Evolutionary conservation across 306 rosid genomes (phyloP).

Genomic region (Gastrolobium bilobum): DNA sequence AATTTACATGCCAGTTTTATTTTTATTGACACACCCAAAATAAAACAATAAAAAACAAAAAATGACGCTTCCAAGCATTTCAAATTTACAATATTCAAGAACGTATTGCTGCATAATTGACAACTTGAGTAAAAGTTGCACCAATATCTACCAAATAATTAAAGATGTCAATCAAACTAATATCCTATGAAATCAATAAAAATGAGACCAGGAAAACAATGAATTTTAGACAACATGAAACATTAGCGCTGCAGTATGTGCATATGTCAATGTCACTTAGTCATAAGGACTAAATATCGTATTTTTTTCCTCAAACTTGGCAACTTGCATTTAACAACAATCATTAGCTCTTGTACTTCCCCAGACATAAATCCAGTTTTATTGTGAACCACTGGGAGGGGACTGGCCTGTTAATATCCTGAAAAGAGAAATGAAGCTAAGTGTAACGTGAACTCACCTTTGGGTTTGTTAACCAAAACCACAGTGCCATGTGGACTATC

Average conservation of each 20-base stretch:
- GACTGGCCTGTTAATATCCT: background rate
- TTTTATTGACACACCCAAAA: constrained; percentile 1
- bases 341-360: constrained; percentile 20
- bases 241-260: constrained; percentile 21
- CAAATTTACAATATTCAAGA: background rate
- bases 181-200: background rate
- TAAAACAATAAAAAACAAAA: background rate
- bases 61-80: constrained; percentile 9
- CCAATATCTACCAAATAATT: constrained; percentile 26
- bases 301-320: background rate
- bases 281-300: background rate
- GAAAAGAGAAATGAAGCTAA: background rate
- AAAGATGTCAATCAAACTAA: constrained; percentile 15
- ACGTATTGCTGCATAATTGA: constrained; percentile 1
- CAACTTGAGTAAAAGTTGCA: constrained; percentile 18
- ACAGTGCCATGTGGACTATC: constrained; percentile 85
- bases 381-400: background rate
- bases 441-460: constrained; percentile 61
- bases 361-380: constrained; percentile 1
- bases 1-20: constrained; percentile 32
- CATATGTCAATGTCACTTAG: constrained; percentile 16
- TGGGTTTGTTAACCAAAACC: constrained; percentile 89
- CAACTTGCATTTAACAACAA: constrained; percentile 1
- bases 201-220: background rate
- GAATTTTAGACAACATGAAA: constrained; percentile 15